Conservation (phyloP, 345 rosid genomes). For the Psidium friedrichsthalianum region DNA sequence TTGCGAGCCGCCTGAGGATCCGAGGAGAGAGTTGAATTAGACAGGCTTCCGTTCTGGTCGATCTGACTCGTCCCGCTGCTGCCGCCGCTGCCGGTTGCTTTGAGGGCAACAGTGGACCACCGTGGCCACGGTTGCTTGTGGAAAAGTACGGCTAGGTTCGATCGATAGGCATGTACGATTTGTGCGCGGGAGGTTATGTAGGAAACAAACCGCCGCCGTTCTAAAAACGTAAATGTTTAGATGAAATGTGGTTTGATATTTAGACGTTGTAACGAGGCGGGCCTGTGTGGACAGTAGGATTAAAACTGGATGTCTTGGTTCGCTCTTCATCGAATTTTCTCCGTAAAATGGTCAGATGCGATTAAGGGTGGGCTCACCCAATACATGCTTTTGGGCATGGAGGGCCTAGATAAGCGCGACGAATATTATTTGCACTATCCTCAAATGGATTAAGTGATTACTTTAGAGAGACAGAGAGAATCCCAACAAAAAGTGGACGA, state of each 20-base stretch:
- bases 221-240: accelerated
- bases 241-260: not conserved
- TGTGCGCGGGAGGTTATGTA: accelerated
- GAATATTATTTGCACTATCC: not conserved
- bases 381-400: not conserved
- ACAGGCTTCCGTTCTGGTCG: not conserved
- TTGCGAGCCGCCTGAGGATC: not conserved
- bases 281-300: not conserved
- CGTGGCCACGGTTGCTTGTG: not conserved
- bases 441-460: not conserved
- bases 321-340: not conserved
- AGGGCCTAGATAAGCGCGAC: not conserved
- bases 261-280: accelerated
- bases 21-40: not conserved
- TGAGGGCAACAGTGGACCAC: not conserved
- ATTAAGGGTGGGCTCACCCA: not conserved
- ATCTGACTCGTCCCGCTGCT: not conserved
- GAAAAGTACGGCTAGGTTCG: not conserved
- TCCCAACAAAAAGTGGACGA: not conserved
- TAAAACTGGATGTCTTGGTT: not conserved
- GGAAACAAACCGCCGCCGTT: no score
- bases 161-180: accelerated
- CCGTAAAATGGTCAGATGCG: not conserved
- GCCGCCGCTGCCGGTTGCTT: not conserved
- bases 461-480: not conserved